These are phyloP conservation scores for Fraxinus pennsylvanica DNA, from an alignment of 257 asterid genomes.

Conservation along the genomic window DNA sequence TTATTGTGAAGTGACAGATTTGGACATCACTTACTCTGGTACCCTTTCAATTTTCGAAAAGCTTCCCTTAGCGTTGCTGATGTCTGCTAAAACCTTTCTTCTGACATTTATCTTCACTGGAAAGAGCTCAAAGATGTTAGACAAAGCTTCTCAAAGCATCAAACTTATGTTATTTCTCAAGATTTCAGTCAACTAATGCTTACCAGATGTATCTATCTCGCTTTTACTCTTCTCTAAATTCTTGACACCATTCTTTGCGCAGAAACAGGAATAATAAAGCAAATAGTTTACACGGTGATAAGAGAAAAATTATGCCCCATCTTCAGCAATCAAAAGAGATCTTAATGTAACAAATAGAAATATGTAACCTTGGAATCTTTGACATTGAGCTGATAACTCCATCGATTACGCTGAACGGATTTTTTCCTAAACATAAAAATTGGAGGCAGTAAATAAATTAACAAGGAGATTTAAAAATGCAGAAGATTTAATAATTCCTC, in stretches of 20 bases:
- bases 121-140: conserved; percentile 26
- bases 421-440: conserved; percentile 38
- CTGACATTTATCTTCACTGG: conserved; percentile 58
- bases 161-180: conserved; percentile 2
- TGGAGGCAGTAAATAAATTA: not conserved
- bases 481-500: not conserved
- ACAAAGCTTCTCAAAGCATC: conserved; percentile 13
- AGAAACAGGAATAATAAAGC: conserved; percentile 29
- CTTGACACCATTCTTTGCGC: conserved; percentile 44
- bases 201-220: conserved; percentile 47
- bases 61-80: conserved; percentile 64
- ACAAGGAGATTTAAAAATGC: conserved; percentile 9
- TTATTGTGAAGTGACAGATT: not conserved
- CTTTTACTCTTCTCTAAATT: conserved; percentile 50
- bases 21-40: conserved; percentile 49
- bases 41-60: conserved; percentile 42
- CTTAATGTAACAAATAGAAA: not conserved
- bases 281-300: not conserved
- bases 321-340: conserved; percentile 4
- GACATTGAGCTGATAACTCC: conserved; percentile 26
- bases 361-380: conserved; percentile 46
- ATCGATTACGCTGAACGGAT: conserved; percentile 27
- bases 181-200: conserved; percentile 26
- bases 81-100: conserved; percentile 76
- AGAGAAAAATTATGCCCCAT: conserved; percentile 5